Evolutionary conservation across 306 rosid genomes (phyloP), one percentile per base, ranked within the genome.

Genomic region (Fragaria nilgerrensis): DNA sequence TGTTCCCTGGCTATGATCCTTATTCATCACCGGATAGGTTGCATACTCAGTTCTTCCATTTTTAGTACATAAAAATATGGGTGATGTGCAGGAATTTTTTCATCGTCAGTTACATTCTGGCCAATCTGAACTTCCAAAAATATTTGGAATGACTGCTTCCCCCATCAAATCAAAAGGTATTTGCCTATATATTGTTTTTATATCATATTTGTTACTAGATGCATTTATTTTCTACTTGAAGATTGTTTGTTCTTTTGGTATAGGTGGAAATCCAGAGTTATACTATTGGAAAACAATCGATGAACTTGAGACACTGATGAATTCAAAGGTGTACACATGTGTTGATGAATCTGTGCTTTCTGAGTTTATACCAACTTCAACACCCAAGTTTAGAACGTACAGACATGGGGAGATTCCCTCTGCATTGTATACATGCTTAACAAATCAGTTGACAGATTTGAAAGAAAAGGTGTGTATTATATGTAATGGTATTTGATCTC

Each of bases 61-160:
- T 63, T 59, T 77, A 39, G 76, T 66, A 6, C 74, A 29, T 77
- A 55, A 73, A 29, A 22, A 76, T 70, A 73, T 77, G 34, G 68
- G 62, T 74, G 23, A 37, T 76, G 53, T 82, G 84, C 89, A 94
- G 96, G 98, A 92, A 45, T 94, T 92, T 67, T 92, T 90, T 83
- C 98, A 92, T 25, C 75, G 23, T 7, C 89, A 82, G 58, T 49
- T 90, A 80, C 15, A 29, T 7, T 75, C 61, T 67, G 84, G 88
- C 25, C 39, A 56, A 73, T 72, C 84, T 72, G 79, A 82, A 32
- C 92, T 92, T 73, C 98, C 97, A 43, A 82, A 91, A 68, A 87
- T 94, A 78, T 81, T 94, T 36, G 98, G 98, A 80, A 94, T 94
- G 98, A 90, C 96, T 72, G 97, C 96, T 62, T 88, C 98, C 67